Evolutionary conservation across 805 yeast species (phyloP), one percentile per base, ranked within the genome.

Genomic region (Zygosaccharomyces kombuchaensis): DNA sequence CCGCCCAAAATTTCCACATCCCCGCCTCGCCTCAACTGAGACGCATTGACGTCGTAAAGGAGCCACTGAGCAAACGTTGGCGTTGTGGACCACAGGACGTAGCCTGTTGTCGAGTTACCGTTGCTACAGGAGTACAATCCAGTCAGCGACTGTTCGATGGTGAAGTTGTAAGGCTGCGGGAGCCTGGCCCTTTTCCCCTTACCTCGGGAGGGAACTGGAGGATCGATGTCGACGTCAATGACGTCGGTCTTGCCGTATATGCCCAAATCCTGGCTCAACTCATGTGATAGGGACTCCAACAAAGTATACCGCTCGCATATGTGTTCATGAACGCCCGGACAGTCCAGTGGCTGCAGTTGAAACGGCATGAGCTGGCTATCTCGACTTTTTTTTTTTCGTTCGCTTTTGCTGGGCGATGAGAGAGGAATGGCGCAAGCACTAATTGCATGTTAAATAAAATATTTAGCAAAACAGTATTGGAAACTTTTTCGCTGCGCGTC

Each of bases 41-140:
- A 10, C 3, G 62, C 54, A 9, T 50, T 35, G 12, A 32, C 38
- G 34, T 53, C 53, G 52, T 63, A 65, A 14, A 66, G 50, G 9
- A 65, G 40, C 70, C 70, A 66, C 27, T 51, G 53, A n/a, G 60
- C 17, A 36, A 66, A 64, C 42, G 60, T 60, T 2, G 62, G 62
- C 1, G 68, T 55, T 1, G 66, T 62, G 6, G 63, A 58, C 70
- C 70, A 66, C 7, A 65, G 47, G 4, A 66, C 69, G 45, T 57
- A 66, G 5, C 70, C 70, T 2, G 70, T 66, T 2, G 70, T 66
- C 12, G 70, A 66, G 41, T 65, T 66, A 17, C 54, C 53, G 40
- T 65, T 66, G 27, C 59, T 60, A 0, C 57, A 51, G 3, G 70
- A 66, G 32, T 52, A 50, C 7, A 65, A 46, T 21, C 61, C 52